phyloP scores from a whole-genome alignment of 164 flowering plant genomes.

The Paratinospora sagittata region DNA sequence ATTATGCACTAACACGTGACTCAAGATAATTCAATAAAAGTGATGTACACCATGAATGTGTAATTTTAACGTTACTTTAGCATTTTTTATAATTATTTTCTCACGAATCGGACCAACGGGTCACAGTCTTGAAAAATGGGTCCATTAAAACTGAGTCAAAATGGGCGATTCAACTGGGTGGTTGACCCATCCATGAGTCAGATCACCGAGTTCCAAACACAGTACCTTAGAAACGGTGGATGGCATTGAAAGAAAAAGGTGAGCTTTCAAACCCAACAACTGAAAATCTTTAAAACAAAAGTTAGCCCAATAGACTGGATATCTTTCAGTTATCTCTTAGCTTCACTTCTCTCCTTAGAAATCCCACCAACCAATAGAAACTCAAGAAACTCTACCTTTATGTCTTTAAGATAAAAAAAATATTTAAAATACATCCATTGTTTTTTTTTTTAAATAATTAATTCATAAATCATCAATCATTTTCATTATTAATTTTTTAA shows the following conservation, averaged over 20 bases:
- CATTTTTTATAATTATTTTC: too few relatives aligned
- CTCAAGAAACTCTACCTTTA: slow-evolving; percentile 47
- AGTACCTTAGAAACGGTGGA: background rate
- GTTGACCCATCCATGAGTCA: background rate
- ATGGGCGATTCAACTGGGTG: background rate
- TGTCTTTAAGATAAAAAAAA: slow-evolving; percentile 30
- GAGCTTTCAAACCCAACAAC: background rate
- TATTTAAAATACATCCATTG: background rate
- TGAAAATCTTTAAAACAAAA: slow-evolving; percentile 15
- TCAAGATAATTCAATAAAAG: too few relatives aligned
- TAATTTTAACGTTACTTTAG: too few relatives aligned
- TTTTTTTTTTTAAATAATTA: too few relatives aligned
- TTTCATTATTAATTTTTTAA: background rate
- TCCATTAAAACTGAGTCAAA: background rate
- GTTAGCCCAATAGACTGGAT: background rate
- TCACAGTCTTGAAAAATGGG: too few relatives aligned
- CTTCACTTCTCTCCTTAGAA: slow-evolving; percentile 28
- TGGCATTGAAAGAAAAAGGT: background rate
- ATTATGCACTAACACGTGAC: too few relatives aligned
- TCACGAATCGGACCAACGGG: too few relatives aligned
- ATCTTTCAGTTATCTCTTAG: slow-evolving; percentile 16
- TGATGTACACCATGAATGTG: too few relatives aligned
- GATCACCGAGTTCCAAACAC: background rate
- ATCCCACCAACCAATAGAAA: slow-evolving; percentile 65
- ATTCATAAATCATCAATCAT: slow-evolving; percentile 7